phyloP scores from a whole-genome alignment of 768 basidiomycete species.

The Naganishia onofrii region DNA sequence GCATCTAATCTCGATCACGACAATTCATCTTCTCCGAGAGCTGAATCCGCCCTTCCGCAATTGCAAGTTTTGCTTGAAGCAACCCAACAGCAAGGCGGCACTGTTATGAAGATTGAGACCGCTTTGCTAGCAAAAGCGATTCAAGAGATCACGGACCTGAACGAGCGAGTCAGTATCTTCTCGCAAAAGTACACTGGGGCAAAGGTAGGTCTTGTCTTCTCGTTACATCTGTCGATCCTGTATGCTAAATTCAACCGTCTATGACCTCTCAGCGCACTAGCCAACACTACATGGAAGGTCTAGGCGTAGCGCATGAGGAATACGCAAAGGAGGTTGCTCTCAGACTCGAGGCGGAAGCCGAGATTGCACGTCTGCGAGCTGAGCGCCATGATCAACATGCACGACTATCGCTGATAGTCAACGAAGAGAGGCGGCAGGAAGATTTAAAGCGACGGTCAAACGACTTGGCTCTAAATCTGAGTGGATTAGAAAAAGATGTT shows the following conservation, averaged over 20 bases:
- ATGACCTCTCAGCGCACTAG: constrained; percentile 68
- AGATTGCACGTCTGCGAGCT: constrained; percentile 78
- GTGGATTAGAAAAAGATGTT: constrained; percentile 76
- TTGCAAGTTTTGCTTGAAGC: constrained; percentile 42
- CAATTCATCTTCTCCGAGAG: not conserved
- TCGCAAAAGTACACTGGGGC: constrained; percentile 78
- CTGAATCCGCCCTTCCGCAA: constrained; percentile 33
- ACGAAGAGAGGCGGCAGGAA: constrained; percentile 71
- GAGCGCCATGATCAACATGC: constrained; percentile 86
- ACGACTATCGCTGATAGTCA: constrained; percentile 76
- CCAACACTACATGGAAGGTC: constrained; percentile 84
- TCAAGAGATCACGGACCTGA: constrained; percentile 64
- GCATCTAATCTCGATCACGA: constrained; percentile 31
- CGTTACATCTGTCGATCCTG: not conserved
- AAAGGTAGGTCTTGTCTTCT: constrained; percentile 60
- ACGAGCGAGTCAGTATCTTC: constrained; percentile 63
- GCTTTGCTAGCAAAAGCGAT: constrained; percentile 70
- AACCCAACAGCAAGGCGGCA: constrained; percentile 51
- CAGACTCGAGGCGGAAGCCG: constrained; percentile 85
- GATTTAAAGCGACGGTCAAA: constrained; percentile 73
- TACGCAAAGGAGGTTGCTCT: constrained; percentile 87
- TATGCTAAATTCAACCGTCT: not conserved
- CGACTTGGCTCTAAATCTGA: constrained; percentile 72
- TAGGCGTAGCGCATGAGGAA: constrained; percentile 88
- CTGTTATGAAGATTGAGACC: constrained; percentile 62